Percentiles rank a stretch among this genome's conserved stretches.
Conservation (phyloP, 768 basidiomycete species). For the Pulveroboletus sp. region DNA sequence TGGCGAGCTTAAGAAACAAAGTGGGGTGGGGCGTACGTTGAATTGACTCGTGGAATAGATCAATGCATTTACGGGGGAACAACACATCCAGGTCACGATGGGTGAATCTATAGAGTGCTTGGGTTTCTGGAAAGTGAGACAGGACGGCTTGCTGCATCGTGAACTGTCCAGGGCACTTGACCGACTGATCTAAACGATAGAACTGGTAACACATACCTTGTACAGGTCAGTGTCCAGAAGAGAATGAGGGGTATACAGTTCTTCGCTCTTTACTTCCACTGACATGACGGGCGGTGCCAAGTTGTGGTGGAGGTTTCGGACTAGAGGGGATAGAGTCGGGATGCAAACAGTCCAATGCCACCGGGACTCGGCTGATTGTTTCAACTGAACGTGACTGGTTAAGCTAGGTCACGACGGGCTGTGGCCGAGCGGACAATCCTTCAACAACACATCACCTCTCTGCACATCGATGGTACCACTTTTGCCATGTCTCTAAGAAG, state of each 20-base stretch:
- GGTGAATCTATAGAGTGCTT: conserved; percentile 76
- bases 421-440: too few species aligned
- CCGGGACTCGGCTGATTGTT: too few species aligned
- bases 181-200: neutral
- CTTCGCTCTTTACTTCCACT: conserved; percentile 9
- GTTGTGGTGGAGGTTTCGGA: neutral
- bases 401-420: too few species aligned
- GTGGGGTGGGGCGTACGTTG: conserved; percentile 44
- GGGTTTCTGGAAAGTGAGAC: conserved; percentile 66
- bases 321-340: neutral
- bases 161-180: conserved; percentile 44
- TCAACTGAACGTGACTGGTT: too few species aligned
- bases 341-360: too few species aligned
- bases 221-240: conserved; percentile 93
- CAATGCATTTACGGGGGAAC: conserved; percentile 47
- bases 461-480: too few species aligned
- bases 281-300: too few species aligned
- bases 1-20: conserved; percentile 24
- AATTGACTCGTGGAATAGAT: conserved; percentile 46
- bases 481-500: too few species aligned
- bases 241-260: conserved; percentile 37
- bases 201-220: conserved; percentile 53
- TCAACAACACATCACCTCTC: too few species aligned
- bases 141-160: conserved; percentile 95
- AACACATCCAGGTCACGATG: conserved; percentile 63